Evolutionary conservation across 140 eudicot genomes (phyloP), one percentile per base, ranked within the genome.

Genomic region (Stevia rebaudiana): DNA sequence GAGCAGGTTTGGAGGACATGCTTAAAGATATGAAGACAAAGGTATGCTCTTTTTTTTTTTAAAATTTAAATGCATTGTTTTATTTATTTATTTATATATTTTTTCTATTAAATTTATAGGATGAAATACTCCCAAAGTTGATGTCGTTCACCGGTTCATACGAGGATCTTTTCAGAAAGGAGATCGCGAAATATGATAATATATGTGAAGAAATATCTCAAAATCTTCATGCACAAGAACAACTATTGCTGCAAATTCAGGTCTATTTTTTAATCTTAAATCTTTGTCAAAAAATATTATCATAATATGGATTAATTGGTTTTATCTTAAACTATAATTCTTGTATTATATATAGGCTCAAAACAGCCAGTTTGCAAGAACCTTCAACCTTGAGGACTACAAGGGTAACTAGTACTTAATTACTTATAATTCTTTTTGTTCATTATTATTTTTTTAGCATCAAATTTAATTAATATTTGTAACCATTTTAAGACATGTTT

Each of bases 1-100:
- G 99, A 65, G 99, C 99, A 52, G 97, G 99, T 19, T 82, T 94
- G 79, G 99, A 94, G 66, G 99, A 94, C 83, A 88, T 88, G 99
- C 78, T 94, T 53, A 94, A 94, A 86, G 99, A 94, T 76, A 94
- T 86, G 97, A 94, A 84, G 76, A 80, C 94, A 72, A 94, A 94
- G 95, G 99, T 88, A 51, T 61, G 78, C 49, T 55, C 23, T n/a
- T n/a, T n/a, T n/a, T n/a, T n/a, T n/a, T n/a, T n/a, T n/a, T n/a
- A n/a, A n/a, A n/a, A n/a, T n/a, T n/a, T n/a, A n/a, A n/a, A n/a
- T n/a, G n/a, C 17, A 33, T 50, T 64, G 23, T 63, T 16, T 28
- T 46, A 22, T 8, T 11, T n/a, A 63, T 53, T 15, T 63, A 55
- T 53, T 49, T 33, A 31, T 19, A 21, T 0, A 28, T 28, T 28